Percentiles rank a stretch among this genome's conserved stretches.
These are phyloP conservation scores for Colletotrichum navitas DNA, from an alignment of 2,329 filamentous ascomycete genomes.

Conservation along the genomic window DNA sequence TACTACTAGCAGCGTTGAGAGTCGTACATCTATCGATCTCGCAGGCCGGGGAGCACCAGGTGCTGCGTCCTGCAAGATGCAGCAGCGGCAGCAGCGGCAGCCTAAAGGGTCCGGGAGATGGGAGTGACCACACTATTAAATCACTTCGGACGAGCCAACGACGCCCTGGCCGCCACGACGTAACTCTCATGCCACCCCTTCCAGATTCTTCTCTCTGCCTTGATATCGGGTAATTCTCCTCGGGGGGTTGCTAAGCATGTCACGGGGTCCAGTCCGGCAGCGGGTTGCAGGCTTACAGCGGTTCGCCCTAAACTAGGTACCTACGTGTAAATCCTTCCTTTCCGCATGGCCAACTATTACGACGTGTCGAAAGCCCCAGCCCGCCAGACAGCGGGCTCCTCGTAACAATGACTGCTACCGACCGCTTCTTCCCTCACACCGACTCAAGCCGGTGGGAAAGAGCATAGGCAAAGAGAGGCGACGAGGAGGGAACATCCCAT, in stretches of 20 bases:
- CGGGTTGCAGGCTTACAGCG: constrained; percentile 10
- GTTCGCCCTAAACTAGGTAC: constrained; percentile 17
- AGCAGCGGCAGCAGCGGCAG: constrained; percentile 1
- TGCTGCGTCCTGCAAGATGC: constrained; percentile 2
- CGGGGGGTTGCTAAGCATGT: not conserved
- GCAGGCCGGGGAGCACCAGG: not conserved
- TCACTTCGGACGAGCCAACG: constrained; percentile 37
- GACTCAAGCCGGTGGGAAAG: constrained; percentile 11
- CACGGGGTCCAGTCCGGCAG: not conserved
- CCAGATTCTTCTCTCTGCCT: not conserved
- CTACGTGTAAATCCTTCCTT: not conserved
- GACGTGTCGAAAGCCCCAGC: not conserved
- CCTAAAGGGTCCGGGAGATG: constrained; percentile 1
- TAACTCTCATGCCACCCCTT: constrained; percentile 16
- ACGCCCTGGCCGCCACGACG: constrained; percentile 27
- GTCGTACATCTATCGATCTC: constrained; percentile 15
- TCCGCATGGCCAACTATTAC: not conserved
- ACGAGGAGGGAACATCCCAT: constrained; percentile 39
- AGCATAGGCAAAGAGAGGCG: constrained; percentile 10
- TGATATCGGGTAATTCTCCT: not conserved
- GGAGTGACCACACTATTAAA: constrained; percentile 7
- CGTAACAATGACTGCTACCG: not conserved
- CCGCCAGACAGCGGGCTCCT: not conserved
- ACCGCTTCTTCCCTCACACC: constrained; percentile 32
- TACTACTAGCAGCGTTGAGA: constrained; percentile 9